A percentile compares a stretch with the other conserved stretches of the same genome.
Conservation (phyloP, 106 monocot genomes). For the Dendrobium catenatum region DNA sequence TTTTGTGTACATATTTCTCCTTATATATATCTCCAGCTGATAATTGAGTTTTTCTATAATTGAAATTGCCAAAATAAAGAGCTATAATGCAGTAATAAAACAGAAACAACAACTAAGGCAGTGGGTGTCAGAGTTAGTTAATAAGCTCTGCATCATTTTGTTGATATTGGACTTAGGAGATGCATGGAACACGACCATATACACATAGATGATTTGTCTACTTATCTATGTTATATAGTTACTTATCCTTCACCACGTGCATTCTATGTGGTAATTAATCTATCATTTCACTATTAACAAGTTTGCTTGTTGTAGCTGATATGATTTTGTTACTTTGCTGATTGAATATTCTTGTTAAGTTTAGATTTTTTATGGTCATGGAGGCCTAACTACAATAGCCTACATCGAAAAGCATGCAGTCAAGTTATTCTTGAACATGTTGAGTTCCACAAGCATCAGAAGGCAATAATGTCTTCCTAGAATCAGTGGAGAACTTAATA, state of each 20-base stretch:
- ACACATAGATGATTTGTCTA: slow-evolving; percentile 53
- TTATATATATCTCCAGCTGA: too few relatives aligned
- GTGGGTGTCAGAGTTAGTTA: too few relatives aligned
- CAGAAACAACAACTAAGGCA: too few relatives aligned
- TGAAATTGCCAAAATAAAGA: too few relatives aligned
- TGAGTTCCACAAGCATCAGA: slow-evolving; percentile 44
- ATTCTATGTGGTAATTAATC: slow-evolving; percentile 54
- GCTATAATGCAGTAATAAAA: too few relatives aligned
- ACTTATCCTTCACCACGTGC: slow-evolving; percentile 51
- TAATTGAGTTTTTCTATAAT: too few relatives aligned
- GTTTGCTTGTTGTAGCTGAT: background rate
- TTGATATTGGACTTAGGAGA: slow-evolving; percentile 49
- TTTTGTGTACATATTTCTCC: too few relatives aligned
- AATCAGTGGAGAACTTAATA: slow-evolving; percentile 41
- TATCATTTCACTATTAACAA: background rate
- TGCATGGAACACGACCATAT: slow-evolving; percentile 82
- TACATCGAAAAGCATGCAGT: slow-evolving; percentile 63
- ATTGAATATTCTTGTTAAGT: slow-evolving; percentile 1
- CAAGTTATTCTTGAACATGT: slow-evolving; percentile 56
- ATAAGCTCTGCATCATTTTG: slow-evolving; percentile 8
- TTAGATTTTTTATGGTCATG: slow-evolving; percentile 86
- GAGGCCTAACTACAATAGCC: slow-evolving; percentile 72
- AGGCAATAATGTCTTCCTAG: slow-evolving; percentile 33
- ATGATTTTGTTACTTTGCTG: background rate
- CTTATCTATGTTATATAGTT: slow-evolving; percentile 38